Evolutionary conservation across 176 grass and related monocot genomes (phyloP).

Genomic region (Cenchrus fungigraminus): DNA sequence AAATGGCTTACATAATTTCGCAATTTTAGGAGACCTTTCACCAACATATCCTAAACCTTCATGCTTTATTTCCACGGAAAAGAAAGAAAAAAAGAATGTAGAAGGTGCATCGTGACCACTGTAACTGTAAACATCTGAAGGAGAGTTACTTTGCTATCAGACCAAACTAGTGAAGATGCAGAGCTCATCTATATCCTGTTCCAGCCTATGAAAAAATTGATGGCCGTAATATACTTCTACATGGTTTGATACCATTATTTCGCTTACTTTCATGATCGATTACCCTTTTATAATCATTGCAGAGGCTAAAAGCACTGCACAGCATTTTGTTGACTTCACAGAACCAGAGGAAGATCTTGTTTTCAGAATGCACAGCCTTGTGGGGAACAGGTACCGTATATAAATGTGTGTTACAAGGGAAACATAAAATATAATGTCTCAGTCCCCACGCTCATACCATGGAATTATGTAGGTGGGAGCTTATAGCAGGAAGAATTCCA

Average conservation of each 20-base stretch:
- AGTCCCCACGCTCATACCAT: conserved; percentile 28
- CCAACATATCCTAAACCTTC: conserved; percentile 5
- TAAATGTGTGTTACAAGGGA: conserved; percentile 19
- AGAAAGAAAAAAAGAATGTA: not conserved
- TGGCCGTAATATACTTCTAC: not conserved
- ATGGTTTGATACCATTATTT: conserved; percentile 20
- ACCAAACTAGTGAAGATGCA: conserved; percentile 14
- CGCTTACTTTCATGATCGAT: conserved; percentile 2
- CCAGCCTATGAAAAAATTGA: not conserved
- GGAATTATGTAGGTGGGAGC: conserved; percentile 60
- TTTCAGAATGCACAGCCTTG: conserved; percentile 63
- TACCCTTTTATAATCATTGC: conserved; percentile 21
- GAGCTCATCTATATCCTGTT: conserved; percentile 8
- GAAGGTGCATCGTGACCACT: conserved; percentile 3
- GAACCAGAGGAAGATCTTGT: conserved; percentile 69
- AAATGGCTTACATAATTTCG: conserved; percentile 4
- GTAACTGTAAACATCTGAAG: not conserved
- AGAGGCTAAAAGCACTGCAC: conserved; percentile 48
- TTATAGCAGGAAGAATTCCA: conserved; percentile 74
- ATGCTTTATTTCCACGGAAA: not conserved
- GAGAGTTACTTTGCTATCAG: conserved; percentile 4
- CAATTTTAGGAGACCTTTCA: conserved; percentile 5
- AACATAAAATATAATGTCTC: conserved; percentile 8
- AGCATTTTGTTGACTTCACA: conserved; percentile 51
- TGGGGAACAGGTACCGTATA: conserved; percentile 54